Evolutionary conservation across 768 basidiomycete genomes (phyloP).

Genomic region (Tylopilus sp.): DNA sequence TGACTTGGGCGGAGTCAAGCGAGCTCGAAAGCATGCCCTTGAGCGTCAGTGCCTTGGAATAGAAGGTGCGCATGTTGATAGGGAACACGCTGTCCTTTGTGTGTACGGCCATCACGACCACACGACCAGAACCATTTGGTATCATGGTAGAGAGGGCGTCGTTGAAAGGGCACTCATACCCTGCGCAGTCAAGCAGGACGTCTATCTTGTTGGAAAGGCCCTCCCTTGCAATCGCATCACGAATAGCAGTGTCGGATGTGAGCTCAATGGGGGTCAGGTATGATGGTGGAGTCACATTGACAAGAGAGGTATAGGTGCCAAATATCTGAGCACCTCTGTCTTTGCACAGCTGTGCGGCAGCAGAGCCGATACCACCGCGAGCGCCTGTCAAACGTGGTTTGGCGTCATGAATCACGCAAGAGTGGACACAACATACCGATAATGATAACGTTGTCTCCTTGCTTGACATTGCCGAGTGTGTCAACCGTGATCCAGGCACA

Average conservation of each 20-base stretch:
- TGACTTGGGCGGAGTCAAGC: conserved; percentile 20
- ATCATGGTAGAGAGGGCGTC: conserved; percentile 34
- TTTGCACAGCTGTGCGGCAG: conserved; percentile 31
- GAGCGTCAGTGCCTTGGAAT: conserved; percentile 29
- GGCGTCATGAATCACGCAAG: not conserved
- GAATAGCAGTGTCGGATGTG: conserved; percentile 29
- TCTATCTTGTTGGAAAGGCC: conserved; percentile 31
- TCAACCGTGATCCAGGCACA: conserved; percentile 38
- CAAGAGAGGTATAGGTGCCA: conserved; percentile 34
- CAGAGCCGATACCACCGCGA: conserved; percentile 34
- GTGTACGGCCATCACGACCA: conserved; percentile 35
- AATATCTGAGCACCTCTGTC: conserved; percentile 33
- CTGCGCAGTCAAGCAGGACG: conserved; percentile 34
- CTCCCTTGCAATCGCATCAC: conserved; percentile 25
- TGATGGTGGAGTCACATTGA: conserved; percentile 19
- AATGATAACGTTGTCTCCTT: conserved; percentile 33
- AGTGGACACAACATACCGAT: conserved; percentile 17
- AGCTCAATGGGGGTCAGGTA: conserved; percentile 33
- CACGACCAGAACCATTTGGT: conserved; percentile 31
- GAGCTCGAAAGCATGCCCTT: conserved; percentile 32
- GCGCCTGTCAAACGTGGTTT: conserved; percentile 21
- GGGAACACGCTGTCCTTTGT: conserved; percentile 31
- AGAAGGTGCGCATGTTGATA: conserved; percentile 31
- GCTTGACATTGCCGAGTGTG: conserved; percentile 31
- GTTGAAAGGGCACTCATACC: conserved; percentile 32